These are phyloP conservation scores for Eutrema heterophyllum DNA, from an alignment of 345 rosid species.

Conservation along the genomic window DNA sequence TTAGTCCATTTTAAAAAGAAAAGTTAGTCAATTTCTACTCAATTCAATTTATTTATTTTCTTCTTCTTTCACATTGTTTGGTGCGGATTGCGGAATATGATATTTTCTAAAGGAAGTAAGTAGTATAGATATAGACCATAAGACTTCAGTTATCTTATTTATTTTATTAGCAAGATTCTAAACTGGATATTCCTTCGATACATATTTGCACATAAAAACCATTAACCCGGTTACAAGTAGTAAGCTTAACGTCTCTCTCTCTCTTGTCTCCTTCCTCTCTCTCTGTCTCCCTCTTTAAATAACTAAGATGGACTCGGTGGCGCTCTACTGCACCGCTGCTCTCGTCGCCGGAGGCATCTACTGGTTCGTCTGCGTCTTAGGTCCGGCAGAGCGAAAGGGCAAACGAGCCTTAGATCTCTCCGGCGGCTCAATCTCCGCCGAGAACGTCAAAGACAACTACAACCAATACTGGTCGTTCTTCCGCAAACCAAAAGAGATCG, in stretches of 20 bases:
- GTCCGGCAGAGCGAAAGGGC: conserved; percentile 83
- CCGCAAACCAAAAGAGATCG: conserved; percentile 83
- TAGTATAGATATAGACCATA: background rate
- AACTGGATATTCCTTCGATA: conserved; percentile 2
- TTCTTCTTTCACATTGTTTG: background rate
- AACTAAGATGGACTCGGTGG: conserved; percentile 45
- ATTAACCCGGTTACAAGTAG: background rate
- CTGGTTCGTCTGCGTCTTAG: conserved; percentile 86
- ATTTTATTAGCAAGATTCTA: background rate
- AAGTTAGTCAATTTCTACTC: too few relatives aligned
- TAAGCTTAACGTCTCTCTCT: background rate
- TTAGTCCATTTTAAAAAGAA: too few relatives aligned
- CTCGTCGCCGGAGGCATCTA: conserved; percentile 65
- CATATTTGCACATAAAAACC: conserved; percentile 21
- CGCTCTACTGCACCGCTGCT: conserved; percentile 65
- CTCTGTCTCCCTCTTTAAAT: background rate
- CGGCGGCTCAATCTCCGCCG: conserved; percentile 92
- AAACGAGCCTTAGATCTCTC: conserved; percentile 72
- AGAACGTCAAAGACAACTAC: conserved; percentile 74
- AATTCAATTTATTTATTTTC: background rate
- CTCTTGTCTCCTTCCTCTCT: background rate
- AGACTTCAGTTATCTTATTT: background rate
- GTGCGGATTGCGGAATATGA: background rate
- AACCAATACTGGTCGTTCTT: conserved; percentile 82
- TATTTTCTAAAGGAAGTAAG: too few relatives aligned